A percentile compares a stretch with the other conserved stretches of the same genome.
Evolutionary conservation across 208 protist genomes (phyloP).

Genomic region (Leishmania arabica): DNA sequence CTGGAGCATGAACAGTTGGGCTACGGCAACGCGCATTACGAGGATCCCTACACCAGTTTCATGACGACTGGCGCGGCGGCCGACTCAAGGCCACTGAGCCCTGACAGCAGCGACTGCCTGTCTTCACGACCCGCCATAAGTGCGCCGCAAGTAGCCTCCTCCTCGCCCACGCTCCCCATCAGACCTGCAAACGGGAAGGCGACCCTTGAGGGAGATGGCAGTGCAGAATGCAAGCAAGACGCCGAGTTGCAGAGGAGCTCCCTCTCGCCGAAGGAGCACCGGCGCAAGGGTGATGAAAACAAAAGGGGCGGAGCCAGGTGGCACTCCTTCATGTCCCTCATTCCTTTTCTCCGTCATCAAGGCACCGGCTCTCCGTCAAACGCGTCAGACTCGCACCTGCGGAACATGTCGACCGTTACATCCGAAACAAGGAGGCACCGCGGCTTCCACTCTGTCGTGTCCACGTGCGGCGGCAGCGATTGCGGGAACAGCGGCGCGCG

Average conservation of each 20-base stretch:
- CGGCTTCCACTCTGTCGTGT: neutral
- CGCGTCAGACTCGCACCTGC: neutral
- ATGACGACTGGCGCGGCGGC: neutral
- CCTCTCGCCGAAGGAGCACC: neutral
- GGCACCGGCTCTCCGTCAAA: neutral
- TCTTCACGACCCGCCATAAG: neutral
- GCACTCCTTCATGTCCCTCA: constrained; percentile 17
- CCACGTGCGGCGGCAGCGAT: constrained; percentile 6
- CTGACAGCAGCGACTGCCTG: neutral
- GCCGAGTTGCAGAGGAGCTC: too few species aligned
- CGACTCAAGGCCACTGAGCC: neutral
- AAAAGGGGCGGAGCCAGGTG: neutral
- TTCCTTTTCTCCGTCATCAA: constrained; percentile 4
- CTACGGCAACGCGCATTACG: constrained; percentile 31
- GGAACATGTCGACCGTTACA: neutral
- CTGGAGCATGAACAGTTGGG: constrained; percentile 14
- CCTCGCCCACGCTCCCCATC: neutral
- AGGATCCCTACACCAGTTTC: constrained; percentile 13
- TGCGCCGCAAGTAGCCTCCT: neutral
- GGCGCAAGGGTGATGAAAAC: neutral
- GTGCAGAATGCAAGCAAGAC: neutral
- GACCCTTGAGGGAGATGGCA: neutral
- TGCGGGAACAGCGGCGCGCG: neutral
- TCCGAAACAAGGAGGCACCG: neutral
- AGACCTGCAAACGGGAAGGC: neutral